Base-by-base conservation (phyloP, 345 rosid genomes). In the Eucalyptus leucophloia region DNA sequence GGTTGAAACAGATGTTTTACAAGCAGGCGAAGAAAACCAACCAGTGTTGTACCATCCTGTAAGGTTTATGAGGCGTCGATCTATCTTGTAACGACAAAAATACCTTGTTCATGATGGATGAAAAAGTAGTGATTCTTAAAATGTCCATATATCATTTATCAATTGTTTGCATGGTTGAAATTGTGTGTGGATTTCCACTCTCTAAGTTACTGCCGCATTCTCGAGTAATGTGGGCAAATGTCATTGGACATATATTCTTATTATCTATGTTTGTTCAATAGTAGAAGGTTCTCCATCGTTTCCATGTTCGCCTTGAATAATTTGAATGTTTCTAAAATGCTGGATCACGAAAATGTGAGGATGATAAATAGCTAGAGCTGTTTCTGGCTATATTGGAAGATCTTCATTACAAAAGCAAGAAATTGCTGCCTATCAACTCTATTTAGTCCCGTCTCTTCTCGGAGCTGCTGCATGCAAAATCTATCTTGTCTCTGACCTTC, bases 21-120 rank as follows among this genome's bases (percentile, higher is more conserved):
- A 97, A 97, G 95, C 99, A 96, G 91, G 99, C 99, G 17, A 97
- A 97, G 96, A 96, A 98, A 93, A 96, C 99, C 60, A 98, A 98
- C 90, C 95, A 94, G 81, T 98, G 99, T 93, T 97, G 99, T 91
- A 95, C 96, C 87, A 91, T 97, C 87, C 98, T 98, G 93, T 98
- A 94, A 95, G 92, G 89, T 90, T 89, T 32, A 49, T 24, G 51
- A 45, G 89, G 91, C 72, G 87, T 83, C 14, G 67, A 65, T 14
- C 34, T 65, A 16, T 65, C 77, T 65, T 77, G 37, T 77, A 21
- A 77, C 3, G 47, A 40, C 9, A 8, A 77, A 40, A 77, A 77
- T 23, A 77, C 30, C 85, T 77, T 77, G 30, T 77, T 77, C 85
- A 40, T 77, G 85, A 77, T 77, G 85, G 85, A 77, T 77, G 85